These are phyloP conservation scores for Mucor indicus DNA, from an alignment of 371 early-diverging fungal genomes.

Conservation along the genomic window DNA sequence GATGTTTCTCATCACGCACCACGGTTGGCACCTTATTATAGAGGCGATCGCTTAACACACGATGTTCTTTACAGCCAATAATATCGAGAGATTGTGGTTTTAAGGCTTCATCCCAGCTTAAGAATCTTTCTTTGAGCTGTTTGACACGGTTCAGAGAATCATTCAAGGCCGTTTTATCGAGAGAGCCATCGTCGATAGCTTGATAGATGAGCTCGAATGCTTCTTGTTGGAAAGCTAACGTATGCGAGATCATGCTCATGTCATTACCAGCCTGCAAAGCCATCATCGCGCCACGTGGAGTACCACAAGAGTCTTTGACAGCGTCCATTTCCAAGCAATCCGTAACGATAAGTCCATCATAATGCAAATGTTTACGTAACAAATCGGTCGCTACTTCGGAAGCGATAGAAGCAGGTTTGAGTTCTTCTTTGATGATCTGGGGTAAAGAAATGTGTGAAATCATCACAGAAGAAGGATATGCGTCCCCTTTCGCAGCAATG, in stretches of 20 bases:
- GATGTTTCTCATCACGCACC: conserved; percentile 22
- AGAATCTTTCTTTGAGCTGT: conserved; percentile 30
- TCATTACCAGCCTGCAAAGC: conserved; percentile 51
- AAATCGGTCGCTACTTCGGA: conserved; percentile 34
- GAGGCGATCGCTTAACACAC: conserved; percentile 22
- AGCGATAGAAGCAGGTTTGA: conserved; percentile 32
- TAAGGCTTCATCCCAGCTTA: conserved; percentile 26
- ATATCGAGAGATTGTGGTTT: conserved; percentile 4
- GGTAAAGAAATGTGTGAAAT: conserved; percentile 47
- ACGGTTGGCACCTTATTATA: conserved; percentile 40
- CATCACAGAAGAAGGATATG: conserved; percentile 45
- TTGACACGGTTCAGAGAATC: conserved; percentile 34
- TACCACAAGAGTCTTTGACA: conserved; percentile 39
- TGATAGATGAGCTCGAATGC: conserved; percentile 24
- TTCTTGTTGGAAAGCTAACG: conserved; percentile 26
- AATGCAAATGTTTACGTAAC: conserved; percentile 30
- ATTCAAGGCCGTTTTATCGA: conserved; percentile 12
- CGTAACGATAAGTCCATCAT: conserved; percentile 46
- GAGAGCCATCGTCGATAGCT: conserved; percentile 3
- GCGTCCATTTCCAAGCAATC: conserved; percentile 57
- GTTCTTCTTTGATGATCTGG: conserved; percentile 19
- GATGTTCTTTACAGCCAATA: conserved; percentile 24
- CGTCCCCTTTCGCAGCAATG: conserved; percentile 13
- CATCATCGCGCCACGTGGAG: conserved; percentile 28
- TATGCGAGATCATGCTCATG: conserved; percentile 50